These are phyloP conservation scores for Panicum miliaceum DNA, from an alignment of 176 grass and related monocot species.

Conservation along the genomic window DNA sequence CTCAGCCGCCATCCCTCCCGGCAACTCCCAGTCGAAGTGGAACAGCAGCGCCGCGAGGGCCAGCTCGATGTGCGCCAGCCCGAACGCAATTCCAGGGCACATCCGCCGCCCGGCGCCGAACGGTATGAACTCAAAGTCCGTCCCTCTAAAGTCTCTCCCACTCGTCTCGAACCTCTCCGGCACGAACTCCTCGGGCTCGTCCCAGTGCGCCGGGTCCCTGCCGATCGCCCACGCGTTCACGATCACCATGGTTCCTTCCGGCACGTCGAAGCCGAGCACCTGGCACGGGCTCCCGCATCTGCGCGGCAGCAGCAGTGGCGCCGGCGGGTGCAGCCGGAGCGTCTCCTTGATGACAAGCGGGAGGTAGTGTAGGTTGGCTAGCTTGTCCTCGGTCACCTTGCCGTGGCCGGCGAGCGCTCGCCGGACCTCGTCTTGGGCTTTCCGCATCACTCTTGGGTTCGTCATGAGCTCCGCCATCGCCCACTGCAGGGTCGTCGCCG, in stretches of 20 bases:
- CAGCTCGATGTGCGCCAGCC: constrained; percentile 47
- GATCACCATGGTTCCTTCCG: constrained; percentile 22
- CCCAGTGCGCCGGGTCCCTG: constrained; percentile 50
- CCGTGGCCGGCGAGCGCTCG: neutral
- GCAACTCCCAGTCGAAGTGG: constrained; percentile 58
- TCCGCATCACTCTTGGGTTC: constrained; percentile 36
- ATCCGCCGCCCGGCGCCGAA: constrained; percentile 55
- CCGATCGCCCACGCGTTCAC: constrained; percentile 69
- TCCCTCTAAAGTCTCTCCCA: constrained; percentile 42
- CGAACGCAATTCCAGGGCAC: constrained; percentile 57
- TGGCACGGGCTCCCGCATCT: constrained; percentile 9
- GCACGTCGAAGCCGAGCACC: constrained; percentile 44
- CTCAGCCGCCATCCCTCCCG: neutral
- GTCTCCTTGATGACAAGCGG: constrained; percentile 52
- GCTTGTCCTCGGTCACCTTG: constrained; percentile 10
- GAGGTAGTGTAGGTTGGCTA: constrained; percentile 34
- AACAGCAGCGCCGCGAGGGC: constrained; percentile 47
- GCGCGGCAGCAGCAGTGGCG: constrained; percentile 41
- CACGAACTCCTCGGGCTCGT: constrained; percentile 30
- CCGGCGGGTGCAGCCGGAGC: constrained; percentile 50
- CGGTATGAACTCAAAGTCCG: constrained; percentile 54
- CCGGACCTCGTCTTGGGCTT: constrained; percentile 45
- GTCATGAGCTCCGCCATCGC: constrained; percentile 48
- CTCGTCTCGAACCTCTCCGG: constrained; percentile 46
- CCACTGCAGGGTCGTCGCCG: constrained; percentile 48